Percentiles rank a stretch among this genome's conserved stretches.
Conservation (phyloP, 495 filamentous ascomycete genomes). For the Xylaria scruposa region DNA sequence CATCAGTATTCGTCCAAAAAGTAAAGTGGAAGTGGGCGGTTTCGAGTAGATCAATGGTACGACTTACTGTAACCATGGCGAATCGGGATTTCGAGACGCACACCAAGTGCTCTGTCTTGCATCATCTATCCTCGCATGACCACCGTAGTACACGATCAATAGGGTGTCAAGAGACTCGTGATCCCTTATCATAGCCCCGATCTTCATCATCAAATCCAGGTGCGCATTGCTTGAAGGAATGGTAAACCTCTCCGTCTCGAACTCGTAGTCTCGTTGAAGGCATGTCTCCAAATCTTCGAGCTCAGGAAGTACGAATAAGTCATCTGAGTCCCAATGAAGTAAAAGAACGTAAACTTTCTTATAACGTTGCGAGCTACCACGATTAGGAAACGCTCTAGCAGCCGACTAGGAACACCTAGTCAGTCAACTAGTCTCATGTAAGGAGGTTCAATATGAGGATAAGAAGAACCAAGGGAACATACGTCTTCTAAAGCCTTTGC, state of each 20-base stretch:
- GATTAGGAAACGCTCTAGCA: conserved; percentile 57
- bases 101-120: conserved; percentile 61
- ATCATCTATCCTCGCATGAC: conserved; percentile 60
- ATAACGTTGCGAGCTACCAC: conserved; percentile 53
- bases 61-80: conserved; percentile 51
- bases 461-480: conserved; percentile 23
- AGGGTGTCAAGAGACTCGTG: conserved; percentile 56
- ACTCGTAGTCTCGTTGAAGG: conserved; percentile 55
- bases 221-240: conserved; percentile 60
- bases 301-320: conserved; percentile 59
- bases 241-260: conserved; percentile 54
- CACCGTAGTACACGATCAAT: conserved; percentile 61
- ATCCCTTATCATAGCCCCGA: conserved; percentile 57
- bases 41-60: background rate
- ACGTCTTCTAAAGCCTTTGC: conserved; percentile 57
- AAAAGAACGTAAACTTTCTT: conserved; percentile 58
- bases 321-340: conserved; percentile 62
- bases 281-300: conserved; percentile 57
- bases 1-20: background rate
- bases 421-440: background rate
- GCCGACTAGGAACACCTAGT: conserved; percentile 47
- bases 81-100: conserved; percentile 50
- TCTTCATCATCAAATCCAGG: conserved; percentile 55
- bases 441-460: background rate
- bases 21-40: background rate